Evolutionary conservation across 164 flowering plant genomes (phyloP).

Genomic region (Euptelea pleiosperma): DNA sequence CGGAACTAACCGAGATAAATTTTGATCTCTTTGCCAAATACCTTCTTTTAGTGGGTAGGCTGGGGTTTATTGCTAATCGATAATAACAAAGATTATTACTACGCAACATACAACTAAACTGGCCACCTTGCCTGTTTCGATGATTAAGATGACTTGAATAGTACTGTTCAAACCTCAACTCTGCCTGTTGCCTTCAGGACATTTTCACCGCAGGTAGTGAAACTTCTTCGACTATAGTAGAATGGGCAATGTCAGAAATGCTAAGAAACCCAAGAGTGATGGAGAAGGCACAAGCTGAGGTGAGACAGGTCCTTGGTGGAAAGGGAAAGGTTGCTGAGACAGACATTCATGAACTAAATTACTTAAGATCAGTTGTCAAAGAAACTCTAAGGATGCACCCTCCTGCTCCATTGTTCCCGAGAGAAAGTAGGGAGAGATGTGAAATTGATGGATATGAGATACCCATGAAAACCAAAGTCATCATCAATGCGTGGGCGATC

Average conservation of each 20-base stretch:
- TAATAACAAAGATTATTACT: too few relatives aligned
- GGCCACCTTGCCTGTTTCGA: too few relatives aligned
- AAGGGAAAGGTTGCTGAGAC: conserved; percentile 7
- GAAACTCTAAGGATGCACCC: conserved; percentile 20
- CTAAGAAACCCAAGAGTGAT: conserved; percentile 10
- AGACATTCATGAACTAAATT: conserved; percentile 7
- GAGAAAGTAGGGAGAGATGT: conserved; percentile 28
- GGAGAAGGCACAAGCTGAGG: conserved; percentile 8
- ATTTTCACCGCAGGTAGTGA: conserved; percentile 29
- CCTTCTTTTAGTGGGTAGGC: too few relatives aligned
- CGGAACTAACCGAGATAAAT: too few relatives aligned
- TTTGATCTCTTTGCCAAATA: too few relatives aligned
- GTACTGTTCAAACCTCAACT: too few relatives aligned
- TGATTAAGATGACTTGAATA: too few relatives aligned
- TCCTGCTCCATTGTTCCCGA: conserved; percentile 23
- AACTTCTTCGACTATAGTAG: conserved; percentile 24
- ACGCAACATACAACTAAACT: too few relatives aligned
- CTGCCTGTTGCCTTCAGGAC: too few relatives aligned
- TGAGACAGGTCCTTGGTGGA: background rate
- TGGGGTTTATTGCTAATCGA: too few relatives aligned
- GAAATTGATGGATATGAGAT: conserved; percentile 33
- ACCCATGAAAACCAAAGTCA: conserved; percentile 27
- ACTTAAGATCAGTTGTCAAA: conserved; percentile 12
- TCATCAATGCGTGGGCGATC: conserved; percentile 38
- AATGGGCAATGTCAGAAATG: conserved; percentile 30